Base-by-base conservation (phyloP, 2,329 filamentous ascomycete genomes). In the Aaosphaeria pasadenensis region DNA sequence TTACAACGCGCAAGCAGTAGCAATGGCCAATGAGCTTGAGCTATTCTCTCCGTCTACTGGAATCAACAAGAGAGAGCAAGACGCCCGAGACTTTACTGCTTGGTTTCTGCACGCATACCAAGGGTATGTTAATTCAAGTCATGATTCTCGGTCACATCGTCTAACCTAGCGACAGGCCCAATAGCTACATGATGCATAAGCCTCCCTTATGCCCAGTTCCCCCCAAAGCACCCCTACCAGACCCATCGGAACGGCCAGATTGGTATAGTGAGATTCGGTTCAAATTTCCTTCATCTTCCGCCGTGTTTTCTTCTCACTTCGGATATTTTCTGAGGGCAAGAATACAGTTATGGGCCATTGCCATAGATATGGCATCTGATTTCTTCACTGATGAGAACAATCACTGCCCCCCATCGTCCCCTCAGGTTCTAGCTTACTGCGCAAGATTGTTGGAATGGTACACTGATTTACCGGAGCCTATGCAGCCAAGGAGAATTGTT, bases 221-320 rank as follows among this genome's bases (percentile, higher is more conserved):
- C 11, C 43, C 47, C 6, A 39, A 45, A 7, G 45, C 42, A 43
- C 7, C 32, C 13, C 51, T 56, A 31, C 56, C 58, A 24, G 52
- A 59, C 28, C 47, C 42, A 30, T 31, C 48, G 7, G 39, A 13
- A 5, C 38, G 47, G 7, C 11, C 48, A 24, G 35, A 49, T 11
- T 60, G 58, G 58, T 59, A 60, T 35, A 44, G 50, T 7, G 53
- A 60, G 24, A 43, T 59, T 42, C 50, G 46, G 40, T 11, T 48
- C 5, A 44, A 43, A 29, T 43, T 30, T 32, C 41, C 41, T 7
- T 11, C 31, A 24, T 24, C 7, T 30, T 17, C 30, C 3, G 31
- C 41, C 41, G 31, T 32, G 11, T 48, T 24, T 17, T 48, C 28
- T 33, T 30, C 48, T 40, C 29, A 48, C 28, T 49, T 49, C 33